Evolutionary conservation across 2,329 filamentous ascomycete genomes (phyloP).

Genomic region (Parasarocladium wereldwijsianum): DNA sequence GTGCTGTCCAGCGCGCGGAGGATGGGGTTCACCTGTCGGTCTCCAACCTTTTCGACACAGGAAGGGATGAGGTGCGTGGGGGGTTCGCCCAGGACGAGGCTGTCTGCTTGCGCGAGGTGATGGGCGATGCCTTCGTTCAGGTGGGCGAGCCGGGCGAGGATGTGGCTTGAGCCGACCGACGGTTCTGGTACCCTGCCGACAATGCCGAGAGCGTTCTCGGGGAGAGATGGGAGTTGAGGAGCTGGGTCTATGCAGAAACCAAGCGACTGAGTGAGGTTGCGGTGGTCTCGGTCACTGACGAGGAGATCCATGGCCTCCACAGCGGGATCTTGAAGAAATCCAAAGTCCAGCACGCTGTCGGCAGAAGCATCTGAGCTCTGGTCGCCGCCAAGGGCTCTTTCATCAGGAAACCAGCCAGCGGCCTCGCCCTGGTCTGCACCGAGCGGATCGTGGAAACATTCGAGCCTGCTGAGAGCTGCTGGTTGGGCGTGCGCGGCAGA

Average conservation of each 20-base stretch:
- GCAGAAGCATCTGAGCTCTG: slow-evolving; percentile 4
- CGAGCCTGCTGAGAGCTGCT: slow-evolving; percentile 1
- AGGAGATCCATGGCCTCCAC: slow-evolving; percentile 1
- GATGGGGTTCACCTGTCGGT: slow-evolving; percentile 4
- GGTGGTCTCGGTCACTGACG: slow-evolving; percentile 1
- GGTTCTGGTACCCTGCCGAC: slow-evolving; percentile 2
- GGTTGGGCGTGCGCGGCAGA: slow-evolving; percentile 1
- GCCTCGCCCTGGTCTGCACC: slow-evolving; percentile 3
- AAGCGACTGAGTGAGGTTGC: not conserved
- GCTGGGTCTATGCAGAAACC: slow-evolving; percentile 4
- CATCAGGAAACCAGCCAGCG: slow-evolving; percentile 3
- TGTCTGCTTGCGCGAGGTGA: slow-evolving; percentile 3
- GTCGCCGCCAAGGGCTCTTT: slow-evolving; percentile 1
- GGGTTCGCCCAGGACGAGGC: slow-evolving; percentile 2
- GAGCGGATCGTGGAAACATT: slow-evolving; percentile 4
- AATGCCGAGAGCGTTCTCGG: slow-evolving; percentile 3
- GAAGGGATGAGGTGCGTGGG: slow-evolving; percentile 2
- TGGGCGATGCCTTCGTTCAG: slow-evolving; percentile 6
- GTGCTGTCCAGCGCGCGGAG: slow-evolving; percentile 5
- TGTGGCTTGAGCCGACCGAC: slow-evolving; percentile 3
- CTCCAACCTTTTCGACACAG: slow-evolving; percentile 5
- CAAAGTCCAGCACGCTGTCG: slow-evolving; percentile 4
- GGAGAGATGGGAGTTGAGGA: slow-evolving; percentile 2
- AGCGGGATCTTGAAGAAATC: slow-evolving; percentile 2
- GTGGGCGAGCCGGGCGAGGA: slow-evolving; percentile 5